These are phyloP conservation scores for Chionographis japonica DNA, from an alignment of 106 monocot species.

Conservation along the genomic window DNA sequence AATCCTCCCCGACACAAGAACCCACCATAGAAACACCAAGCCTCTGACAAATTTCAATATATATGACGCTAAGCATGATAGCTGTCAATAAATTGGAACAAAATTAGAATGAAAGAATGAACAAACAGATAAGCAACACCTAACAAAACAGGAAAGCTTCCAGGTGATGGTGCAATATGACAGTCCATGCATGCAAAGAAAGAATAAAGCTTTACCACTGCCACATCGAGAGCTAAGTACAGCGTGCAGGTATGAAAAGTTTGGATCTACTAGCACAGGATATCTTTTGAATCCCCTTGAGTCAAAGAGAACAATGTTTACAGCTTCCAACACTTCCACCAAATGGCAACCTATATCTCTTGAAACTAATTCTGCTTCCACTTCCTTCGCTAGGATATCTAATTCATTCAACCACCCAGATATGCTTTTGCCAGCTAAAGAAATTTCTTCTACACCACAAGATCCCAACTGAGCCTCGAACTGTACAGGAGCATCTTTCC, in stretches of 20 bases:
- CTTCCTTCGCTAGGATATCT: constrained; percentile 55
- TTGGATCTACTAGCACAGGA: constrained; percentile 50
- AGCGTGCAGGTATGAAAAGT: constrained; percentile 55
- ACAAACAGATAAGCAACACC: background rate
- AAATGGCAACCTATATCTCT: constrained; percentile 64
- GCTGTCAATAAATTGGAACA: constrained; percentile 30
- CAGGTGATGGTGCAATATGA: too few relatives aligned
- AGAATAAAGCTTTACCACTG: constrained; percentile 38
- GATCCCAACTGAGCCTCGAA: constrained; percentile 14
- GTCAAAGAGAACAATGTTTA: constrained; percentile 63
- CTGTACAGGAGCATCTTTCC: constrained; percentile 13
- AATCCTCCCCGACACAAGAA: constrained; percentile 64
- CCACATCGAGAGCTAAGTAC: constrained; percentile 55
- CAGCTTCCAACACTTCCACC: constrained; percentile 54
- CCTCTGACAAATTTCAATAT: constrained; percentile 64
- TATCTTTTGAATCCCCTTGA: constrained; percentile 56
- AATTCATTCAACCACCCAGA: constrained; percentile 64
- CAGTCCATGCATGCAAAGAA: background rate
- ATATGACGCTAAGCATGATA: constrained; percentile 64
- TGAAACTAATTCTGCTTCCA: constrained; percentile 53
- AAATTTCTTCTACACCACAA: constrained; percentile 32
- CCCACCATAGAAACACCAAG: constrained; percentile 60
- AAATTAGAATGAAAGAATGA: background rate
- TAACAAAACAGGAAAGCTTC: too few relatives aligned
- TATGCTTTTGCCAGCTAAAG: constrained; percentile 54